Percentiles rank a stretch among this genome's conserved stretches.
Evolutionary conservation across 1,284 basidiomycete species (phyloP).

Genomic region (Cryptococcus sp.): DNA sequence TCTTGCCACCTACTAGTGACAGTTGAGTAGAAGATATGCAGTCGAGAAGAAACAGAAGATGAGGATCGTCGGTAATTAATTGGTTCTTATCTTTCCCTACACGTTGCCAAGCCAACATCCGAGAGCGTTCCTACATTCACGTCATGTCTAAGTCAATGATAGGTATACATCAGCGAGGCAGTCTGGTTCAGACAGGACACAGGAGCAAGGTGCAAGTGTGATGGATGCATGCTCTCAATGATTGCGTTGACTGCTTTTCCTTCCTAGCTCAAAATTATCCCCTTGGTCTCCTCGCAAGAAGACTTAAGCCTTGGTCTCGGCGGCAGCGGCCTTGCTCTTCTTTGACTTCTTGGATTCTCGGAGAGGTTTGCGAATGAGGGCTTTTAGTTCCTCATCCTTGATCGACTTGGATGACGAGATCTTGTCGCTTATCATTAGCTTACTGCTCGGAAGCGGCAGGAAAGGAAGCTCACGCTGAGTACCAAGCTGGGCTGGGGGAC

Average conservation of each 20-base stretch:
- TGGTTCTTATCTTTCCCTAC: too few relatives aligned
- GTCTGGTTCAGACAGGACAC: too few relatives aligned
- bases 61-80: too few relatives aligned
- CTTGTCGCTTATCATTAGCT: constrained; percentile 52
- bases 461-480: constrained; percentile 59
- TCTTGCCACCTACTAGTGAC: background rate
- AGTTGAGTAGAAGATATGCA: background rate
- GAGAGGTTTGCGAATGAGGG: constrained; percentile 69
- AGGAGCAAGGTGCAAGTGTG: background rate
- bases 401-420: constrained; percentile 85
- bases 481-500: constrained; percentile 85
- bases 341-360: constrained; percentile 89
- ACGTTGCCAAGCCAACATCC: too few relatives aligned
- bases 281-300: background rate
- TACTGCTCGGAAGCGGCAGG: background rate
- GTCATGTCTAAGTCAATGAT: too few relatives aligned
- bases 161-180: too few relatives aligned
- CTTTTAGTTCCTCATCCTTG: constrained; percentile 79
- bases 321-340: constrained; percentile 66
- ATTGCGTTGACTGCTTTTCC: background rate
- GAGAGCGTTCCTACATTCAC: too few relatives aligned
- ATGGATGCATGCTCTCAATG: background rate
- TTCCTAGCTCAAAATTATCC: background rate
- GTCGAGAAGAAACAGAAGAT: background rate
- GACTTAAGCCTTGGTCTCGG: constrained; percentile 16